A percentile compares a stretch with the other conserved stretches of the same genome.
Conservation (phyloP, 371 early-diverging fungal species). For the Mucor ambiguus region DNA sequence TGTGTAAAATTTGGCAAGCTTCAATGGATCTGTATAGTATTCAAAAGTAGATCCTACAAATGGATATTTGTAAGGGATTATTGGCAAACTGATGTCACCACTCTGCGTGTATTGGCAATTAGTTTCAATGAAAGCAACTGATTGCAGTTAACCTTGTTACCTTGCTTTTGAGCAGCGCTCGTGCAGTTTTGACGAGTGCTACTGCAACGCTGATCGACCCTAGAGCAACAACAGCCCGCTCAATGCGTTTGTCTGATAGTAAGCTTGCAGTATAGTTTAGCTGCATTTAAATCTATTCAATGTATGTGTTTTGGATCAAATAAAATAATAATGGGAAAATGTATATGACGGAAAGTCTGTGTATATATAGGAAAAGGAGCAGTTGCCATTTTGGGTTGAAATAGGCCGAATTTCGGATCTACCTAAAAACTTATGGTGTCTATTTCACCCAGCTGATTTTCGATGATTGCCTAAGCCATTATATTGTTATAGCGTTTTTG, state of each 20-base stretch:
- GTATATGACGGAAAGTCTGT: neutral
- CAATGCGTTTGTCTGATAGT: neutral
- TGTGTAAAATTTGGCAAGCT: slow-evolving; percentile 27
- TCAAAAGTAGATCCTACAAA: slow-evolving; percentile 27
- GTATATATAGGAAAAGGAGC: neutral
- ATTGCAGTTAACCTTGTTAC: neutral
- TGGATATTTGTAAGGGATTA: slow-evolving; percentile 30
- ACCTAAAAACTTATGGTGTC: too few relatives aligned
- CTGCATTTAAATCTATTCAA: neutral
- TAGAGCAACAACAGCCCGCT: neutral
- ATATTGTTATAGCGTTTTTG: too few relatives aligned
- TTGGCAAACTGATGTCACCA: neutral
- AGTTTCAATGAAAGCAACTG: neutral
- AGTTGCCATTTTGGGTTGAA: neutral
- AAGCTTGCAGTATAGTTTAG: neutral
- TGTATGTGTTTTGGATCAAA: neutral
- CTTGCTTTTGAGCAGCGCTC: neutral
- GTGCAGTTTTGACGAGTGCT: neutral
- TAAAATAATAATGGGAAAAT: neutral
- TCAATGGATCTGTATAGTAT: slow-evolving; percentile 22
- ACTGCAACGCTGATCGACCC: neutral
- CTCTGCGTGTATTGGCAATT: neutral
- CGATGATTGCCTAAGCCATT: too few relatives aligned
- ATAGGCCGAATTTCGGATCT: neutral
- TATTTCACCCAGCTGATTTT: too few relatives aligned